These are phyloP conservation scores for Pythium aristosporum DNA, from an alignment of 352 stramenopile genomes.

Conservation along the genomic window DNA sequence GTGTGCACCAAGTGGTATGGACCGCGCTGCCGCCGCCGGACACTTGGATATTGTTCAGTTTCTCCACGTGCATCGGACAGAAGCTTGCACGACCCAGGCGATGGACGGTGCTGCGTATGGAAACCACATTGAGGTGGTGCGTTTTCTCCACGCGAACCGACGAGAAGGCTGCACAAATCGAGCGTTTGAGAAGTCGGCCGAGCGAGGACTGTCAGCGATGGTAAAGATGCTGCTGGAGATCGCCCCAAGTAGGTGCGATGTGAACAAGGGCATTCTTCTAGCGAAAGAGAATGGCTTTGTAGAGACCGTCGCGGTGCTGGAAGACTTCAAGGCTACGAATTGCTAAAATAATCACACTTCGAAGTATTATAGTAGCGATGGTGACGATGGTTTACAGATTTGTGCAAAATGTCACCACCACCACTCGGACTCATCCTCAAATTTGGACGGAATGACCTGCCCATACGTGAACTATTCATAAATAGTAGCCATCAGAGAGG, in stretches of 20 bases:
- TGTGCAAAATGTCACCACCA: no score
- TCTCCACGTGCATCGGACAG: slow-evolving; percentile 38
- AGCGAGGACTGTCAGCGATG: slow-evolving; percentile 35
- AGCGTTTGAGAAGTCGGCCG: slow-evolving; percentile 11
- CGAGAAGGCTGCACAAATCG: slow-evolving; percentile 23
- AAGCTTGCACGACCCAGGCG: slow-evolving; percentile 15
- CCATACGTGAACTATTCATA: no score
- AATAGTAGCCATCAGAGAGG: no score
- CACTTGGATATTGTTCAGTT: slow-evolving; percentile 34
- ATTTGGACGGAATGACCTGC: no score
- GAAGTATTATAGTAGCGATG: no score
- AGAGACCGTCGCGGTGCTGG: neutral
- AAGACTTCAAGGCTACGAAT: no score
- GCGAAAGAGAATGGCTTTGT: slow-evolving; percentile 30
- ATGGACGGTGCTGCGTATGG: slow-evolving; percentile 27
- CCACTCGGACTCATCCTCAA: no score
- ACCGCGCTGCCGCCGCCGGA: slow-evolving; percentile 25
- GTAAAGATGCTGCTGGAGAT: slow-evolving; percentile 37
- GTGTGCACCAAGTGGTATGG: neutral
- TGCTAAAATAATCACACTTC: no score
- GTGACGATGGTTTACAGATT: no score
- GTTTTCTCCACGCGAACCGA: slow-evolving; percentile 29
- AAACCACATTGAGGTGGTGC: slow-evolving; percentile 27
- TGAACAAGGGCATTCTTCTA: slow-evolving; percentile 33
- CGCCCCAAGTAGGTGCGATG: slow-evolving; percentile 26